Evolutionary conservation across 371 early-diverging fungal species (phyloP), one percentile per base, ranked within the genome.

Genomic region (Mortierella sp.): DNA sequence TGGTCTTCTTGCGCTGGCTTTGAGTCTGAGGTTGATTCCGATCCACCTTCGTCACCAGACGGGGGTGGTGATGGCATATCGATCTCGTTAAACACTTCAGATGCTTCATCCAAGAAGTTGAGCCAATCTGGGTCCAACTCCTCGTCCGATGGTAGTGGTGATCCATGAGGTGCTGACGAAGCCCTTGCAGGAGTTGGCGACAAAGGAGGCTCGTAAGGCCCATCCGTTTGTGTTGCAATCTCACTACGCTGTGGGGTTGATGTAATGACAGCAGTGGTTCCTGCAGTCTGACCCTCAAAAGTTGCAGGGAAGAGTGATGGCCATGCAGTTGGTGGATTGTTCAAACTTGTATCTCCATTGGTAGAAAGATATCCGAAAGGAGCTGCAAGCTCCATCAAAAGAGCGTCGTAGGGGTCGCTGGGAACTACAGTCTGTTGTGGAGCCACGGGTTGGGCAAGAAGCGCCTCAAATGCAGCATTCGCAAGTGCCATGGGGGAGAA

Each of bases 71-170:
- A 70, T 9, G 75, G 72, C 59, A 69, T 67, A 19, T 72, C 76
- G 10, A 63, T 63, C 38, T 75, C 72, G 4, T 63, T 62, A 41
- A 80, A 65, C 21, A 74, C 16, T 36, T 70, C 67, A 15, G 72
- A 67, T 7, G 76, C 76, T 33, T 80, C 81, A 28, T 75, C 76
- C 66, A 80, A 69, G 62, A 80, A 75, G 41, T 38, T 80, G 45
- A 80, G 76, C 81, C 80, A 79, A 41, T 79, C 80, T 6, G 76
- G 81, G 28, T 81, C 76, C 32, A 81, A 16, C 53, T 72, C 76
- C 1, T 74, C 80, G 24, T 79, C 80, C 3, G 71, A 60, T 0
- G 67, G 61, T 9, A 58, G 28, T 19, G 77, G 77, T 11, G 77
- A 69, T 8, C 58, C 62, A 13, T 60, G 38, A 8, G 48, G 58